These are phyloP conservation scores for Phytophthora agathidicida DNA, from an alignment of 352 stramenopile genomes.

Conservation along the genomic window DNA sequence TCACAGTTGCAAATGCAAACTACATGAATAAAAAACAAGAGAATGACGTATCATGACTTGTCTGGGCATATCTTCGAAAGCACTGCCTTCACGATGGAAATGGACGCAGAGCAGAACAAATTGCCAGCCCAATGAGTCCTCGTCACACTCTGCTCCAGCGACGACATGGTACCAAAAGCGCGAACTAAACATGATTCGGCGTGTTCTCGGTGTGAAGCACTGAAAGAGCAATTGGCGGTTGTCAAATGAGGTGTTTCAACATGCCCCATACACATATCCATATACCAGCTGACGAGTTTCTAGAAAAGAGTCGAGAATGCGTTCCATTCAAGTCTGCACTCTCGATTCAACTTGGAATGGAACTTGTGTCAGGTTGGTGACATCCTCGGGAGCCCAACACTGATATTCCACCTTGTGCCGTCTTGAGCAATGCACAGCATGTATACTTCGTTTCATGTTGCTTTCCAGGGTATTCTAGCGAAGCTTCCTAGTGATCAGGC, in stretches of 20 bases:
- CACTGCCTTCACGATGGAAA: neutral
- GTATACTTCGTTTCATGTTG: too few species aligned
- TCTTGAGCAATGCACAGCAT: neutral
- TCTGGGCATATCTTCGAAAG: too few species aligned
- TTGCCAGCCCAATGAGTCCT: slow-evolving; percentile 35
- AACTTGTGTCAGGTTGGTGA: neutral
- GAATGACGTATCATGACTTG: too few species aligned
- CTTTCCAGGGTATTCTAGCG: too few species aligned
- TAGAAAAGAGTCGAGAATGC: neutral
- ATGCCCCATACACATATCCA: slow-evolving; percentile 3
- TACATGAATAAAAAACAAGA: neutral
- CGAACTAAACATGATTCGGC: slow-evolving; percentile 32
- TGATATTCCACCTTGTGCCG: neutral
- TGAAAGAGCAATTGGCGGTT: neutral
- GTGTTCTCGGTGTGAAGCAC: neutral
- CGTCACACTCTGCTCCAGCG: slow-evolving; percentile 48
- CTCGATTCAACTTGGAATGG: too few species aligned
- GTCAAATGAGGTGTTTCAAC: slow-evolving; percentile 1
- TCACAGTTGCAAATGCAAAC: neutral
- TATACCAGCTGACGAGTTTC: neutral
- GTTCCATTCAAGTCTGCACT: too few species aligned
- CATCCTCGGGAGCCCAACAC: too few species aligned
- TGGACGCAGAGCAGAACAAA: slow-evolving; percentile 1
- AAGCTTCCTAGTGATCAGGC: too few species aligned
- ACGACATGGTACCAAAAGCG: slow-evolving; percentile 52